phyloP scores from a whole-genome alignment of 1,139 yeast genomes.

The Nakaseomyces nivariensis region DNA sequence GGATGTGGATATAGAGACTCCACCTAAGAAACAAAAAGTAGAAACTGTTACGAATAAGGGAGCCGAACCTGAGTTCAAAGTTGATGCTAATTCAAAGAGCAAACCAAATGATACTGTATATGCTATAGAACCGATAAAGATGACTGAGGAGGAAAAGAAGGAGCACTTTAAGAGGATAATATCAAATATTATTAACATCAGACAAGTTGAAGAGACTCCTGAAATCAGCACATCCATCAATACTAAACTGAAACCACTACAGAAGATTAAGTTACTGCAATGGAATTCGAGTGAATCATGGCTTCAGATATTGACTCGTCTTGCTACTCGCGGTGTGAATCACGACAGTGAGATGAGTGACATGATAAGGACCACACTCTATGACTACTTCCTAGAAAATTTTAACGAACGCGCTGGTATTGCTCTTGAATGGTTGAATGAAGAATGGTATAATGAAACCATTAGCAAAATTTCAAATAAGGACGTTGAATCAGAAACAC shows the following conservation, averaged over 20 bases:
- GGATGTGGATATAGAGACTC: conserved; percentile 17
- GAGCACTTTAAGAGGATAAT: conserved; percentile 20
- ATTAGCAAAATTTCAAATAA: conserved; percentile 16
- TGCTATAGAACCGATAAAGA: conserved; percentile 12
- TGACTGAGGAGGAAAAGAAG: conserved; percentile 20
- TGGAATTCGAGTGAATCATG: conserved; percentile 43
- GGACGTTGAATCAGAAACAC: conserved; percentile 34
- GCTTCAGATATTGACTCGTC: conserved; percentile 63
- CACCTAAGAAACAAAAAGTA: conserved; percentile 12
- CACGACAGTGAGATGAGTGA: conserved; percentile 37
- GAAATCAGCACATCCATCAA: conserved; percentile 18
- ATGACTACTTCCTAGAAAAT: conserved; percentile 63
- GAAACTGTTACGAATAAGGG: neutral
- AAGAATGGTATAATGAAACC: conserved; percentile 79
- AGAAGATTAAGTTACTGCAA: conserved; percentile 20
- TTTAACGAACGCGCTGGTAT: conserved; percentile 65
- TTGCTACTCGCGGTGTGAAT: conserved; percentile 70
- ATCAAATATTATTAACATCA: conserved; percentile 15
- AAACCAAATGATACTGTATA: conserved; percentile 4
- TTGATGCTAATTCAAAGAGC: neutral
- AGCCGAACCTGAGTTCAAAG: neutral
- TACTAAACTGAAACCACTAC: conserved; percentile 24
- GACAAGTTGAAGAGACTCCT: conserved; percentile 15
- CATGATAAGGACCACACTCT: conserved; percentile 57
- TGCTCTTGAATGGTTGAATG: conserved; percentile 89